Conservation (phyloP, 2,329 filamentous ascomycete genomes). For the Aspergillus pseudoviridinutans region DNA sequence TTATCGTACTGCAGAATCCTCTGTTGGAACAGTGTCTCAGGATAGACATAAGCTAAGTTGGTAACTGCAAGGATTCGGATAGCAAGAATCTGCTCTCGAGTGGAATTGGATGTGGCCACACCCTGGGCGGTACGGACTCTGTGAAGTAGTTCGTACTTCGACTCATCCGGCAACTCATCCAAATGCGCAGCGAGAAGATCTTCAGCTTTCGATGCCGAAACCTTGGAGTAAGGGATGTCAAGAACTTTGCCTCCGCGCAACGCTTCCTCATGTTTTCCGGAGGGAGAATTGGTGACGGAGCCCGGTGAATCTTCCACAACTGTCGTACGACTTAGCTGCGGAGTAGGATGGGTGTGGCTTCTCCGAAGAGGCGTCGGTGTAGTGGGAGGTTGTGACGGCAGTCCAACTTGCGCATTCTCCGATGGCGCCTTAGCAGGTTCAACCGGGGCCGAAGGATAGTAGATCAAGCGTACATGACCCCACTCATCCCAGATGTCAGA, state of each 20-base stretch:
- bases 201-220: constrained; percentile 38
- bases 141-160: constrained; percentile 80
- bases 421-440: constrained; percentile 30
- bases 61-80: constrained; percentile 82
- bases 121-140: constrained; percentile 80
- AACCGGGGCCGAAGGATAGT: constrained; percentile 56
- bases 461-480: constrained; percentile 74
- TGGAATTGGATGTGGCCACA: constrained; percentile 60
- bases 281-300: constrained; percentile 42
- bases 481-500: constrained; percentile 65
- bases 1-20: constrained; percentile 82
- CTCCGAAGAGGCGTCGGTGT: constrained; percentile 75
- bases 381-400: constrained; percentile 50
- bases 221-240: constrained; percentile 56
- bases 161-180: constrained; percentile 64
- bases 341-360: constrained; percentile 58
- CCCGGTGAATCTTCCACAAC: constrained; percentile 48
- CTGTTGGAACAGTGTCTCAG: constrained; percentile 76
- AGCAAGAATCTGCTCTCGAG: constrained; percentile 71
- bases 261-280: constrained; percentile 33
- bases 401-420: constrained; percentile 27
- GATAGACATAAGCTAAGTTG: constrained; percentile 85
- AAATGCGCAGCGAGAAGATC: constrained; percentile 42
- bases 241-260: constrained; percentile 51
- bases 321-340: constrained; percentile 45